These are phyloP conservation scores for Chenopodium quinoa DNA, from an alignment of 148 eudicot species.

Conservation along the genomic window DNA sequence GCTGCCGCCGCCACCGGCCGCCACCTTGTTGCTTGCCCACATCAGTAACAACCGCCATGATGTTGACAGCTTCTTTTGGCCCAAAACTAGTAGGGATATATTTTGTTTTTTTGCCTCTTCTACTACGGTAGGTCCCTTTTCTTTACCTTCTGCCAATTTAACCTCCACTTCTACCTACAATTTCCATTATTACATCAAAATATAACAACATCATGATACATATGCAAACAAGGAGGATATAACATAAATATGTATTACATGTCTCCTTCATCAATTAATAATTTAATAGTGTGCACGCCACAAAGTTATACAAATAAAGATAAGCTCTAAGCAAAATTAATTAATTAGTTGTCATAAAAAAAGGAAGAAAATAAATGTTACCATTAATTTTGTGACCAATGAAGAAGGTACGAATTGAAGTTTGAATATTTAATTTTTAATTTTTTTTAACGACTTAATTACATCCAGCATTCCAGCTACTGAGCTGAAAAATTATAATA, in stretches of 20 bases:
- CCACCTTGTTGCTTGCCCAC: conserved; percentile 54
- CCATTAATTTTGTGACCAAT: too few species aligned
- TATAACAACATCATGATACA: background rate
- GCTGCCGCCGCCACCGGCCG: conserved; percentile 13
- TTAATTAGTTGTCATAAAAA: too few species aligned
- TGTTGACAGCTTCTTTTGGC: conserved; percentile 68
- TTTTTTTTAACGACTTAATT: too few species aligned
- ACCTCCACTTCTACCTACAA: conserved; percentile 64
- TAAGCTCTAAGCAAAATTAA: too few species aligned
- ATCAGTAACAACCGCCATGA: conserved; percentile 70
- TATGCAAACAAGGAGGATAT: background rate
- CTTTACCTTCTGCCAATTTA: conserved; percentile 58
- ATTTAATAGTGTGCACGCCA: background rate
- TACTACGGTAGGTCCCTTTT: conserved; percentile 72
- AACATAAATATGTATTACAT: background rate
- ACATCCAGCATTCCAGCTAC: too few species aligned
- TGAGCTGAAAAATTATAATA: too few species aligned
- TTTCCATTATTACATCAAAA: background rate
- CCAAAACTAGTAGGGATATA: conserved; percentile 59
- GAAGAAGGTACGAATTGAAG: too few species aligned
- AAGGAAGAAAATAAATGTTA: too few species aligned
- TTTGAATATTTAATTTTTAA: too few species aligned
- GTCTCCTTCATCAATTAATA: background rate
- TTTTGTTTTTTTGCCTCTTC: conserved; percentile 64
- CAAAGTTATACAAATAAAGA: too few species aligned